Conservation (phyloP, 2,329 filamentous ascomycete genomes). For the Epichloe brachyelytri region DNA sequence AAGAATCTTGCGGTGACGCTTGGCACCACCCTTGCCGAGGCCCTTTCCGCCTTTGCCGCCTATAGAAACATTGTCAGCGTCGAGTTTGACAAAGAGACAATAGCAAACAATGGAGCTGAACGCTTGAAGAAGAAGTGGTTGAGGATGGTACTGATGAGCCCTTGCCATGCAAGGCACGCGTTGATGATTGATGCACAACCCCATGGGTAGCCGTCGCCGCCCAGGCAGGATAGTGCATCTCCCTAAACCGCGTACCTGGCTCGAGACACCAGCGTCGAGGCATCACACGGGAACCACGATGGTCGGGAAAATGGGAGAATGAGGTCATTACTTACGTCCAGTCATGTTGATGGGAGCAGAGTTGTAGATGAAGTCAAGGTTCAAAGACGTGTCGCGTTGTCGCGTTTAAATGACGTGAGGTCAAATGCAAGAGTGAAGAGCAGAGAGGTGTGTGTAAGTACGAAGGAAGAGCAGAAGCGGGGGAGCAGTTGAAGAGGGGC, state of each 20-base stretch:
- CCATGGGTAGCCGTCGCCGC: neutral
- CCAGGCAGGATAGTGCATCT: neutral
- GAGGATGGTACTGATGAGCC: neutral
- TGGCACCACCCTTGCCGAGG: constrained; percentile 95
- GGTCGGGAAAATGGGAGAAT: constrained; percentile 1
- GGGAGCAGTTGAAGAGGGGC: constrained; percentile 16
- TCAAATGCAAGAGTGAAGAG: constrained; percentile 9
- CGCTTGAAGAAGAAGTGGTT: neutral
- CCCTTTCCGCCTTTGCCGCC: constrained; percentile 95
- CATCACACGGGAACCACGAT: no score
- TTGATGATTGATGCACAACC: neutral
- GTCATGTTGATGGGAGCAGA: constrained; percentile 45
- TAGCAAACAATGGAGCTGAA: no score
- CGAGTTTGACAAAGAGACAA: neutral
- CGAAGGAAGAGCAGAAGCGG: constrained; percentile 9
- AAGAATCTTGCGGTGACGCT: constrained; percentile 98
- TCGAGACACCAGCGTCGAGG: no score
- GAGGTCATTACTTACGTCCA: constrained; percentile 48
- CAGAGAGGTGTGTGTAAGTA: neutral
- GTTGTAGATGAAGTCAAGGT: constrained; percentile 2
- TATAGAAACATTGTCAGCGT: constrained; percentile 36
- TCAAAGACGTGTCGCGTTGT: constrained; percentile 7
- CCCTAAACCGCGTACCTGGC: no score
- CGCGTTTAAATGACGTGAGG: constrained; percentile 9
- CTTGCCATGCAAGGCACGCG: neutral